Conservation (phyloP, 2,329 filamentous ascomycete species). For the Grosmannia penicillata region DNA sequence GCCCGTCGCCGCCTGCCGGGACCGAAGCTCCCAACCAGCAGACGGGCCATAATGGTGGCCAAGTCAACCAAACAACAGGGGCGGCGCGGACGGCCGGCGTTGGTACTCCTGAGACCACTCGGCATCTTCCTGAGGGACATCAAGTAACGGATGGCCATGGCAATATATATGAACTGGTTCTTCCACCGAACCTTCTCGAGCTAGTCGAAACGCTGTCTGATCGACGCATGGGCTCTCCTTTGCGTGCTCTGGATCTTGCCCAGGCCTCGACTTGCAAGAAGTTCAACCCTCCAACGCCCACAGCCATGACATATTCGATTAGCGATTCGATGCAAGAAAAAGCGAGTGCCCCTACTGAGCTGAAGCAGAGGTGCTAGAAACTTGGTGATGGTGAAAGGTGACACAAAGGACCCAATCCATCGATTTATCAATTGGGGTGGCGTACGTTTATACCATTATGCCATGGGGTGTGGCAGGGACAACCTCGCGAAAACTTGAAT, state of each 20-base stretch:
- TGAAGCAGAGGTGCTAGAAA: background rate
- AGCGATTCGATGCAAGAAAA: background rate
- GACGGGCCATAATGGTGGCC: too few species aligned
- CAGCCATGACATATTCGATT: constrained; percentile 9
- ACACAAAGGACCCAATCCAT: too few species aligned
- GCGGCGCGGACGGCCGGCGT: background rate
- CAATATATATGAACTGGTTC: constrained; percentile 7
- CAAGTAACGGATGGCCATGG: background rate
- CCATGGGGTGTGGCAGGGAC: too few species aligned
- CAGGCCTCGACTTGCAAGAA: background rate
- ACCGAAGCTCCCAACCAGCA: too few species aligned
- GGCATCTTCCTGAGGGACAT: too few species aligned
- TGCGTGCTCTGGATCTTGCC: background rate
- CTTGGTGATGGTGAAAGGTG: too few species aligned
- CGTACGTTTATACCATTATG: too few species aligned
- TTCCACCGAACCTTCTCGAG: constrained; percentile 6
- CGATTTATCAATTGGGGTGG: too few species aligned
- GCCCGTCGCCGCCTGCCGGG: too few species aligned
- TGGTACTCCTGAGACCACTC: too few species aligned
- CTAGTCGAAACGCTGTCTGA: constrained; percentile 5
- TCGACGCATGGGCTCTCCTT: background rate
- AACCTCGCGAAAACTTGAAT: too few species aligned
- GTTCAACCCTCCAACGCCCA: constrained; percentile 9
- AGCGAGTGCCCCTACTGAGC: background rate
- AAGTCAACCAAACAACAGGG: too few species aligned